Evolutionary conservation across 768 basidiomycete species (phyloP).

Genomic region (Arthromyces matolae): DNA sequence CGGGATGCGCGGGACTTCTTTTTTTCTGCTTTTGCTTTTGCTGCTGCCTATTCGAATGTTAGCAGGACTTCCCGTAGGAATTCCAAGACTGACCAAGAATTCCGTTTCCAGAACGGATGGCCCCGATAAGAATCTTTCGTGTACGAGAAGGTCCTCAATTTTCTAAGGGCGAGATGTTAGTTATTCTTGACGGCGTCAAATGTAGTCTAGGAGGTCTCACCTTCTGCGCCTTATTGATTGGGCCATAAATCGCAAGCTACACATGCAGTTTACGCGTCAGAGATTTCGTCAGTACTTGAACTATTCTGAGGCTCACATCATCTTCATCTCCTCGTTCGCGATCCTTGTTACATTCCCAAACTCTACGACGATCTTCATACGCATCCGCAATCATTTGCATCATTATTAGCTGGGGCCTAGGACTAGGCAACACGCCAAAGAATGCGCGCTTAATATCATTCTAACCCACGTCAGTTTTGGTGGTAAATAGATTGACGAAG

Average conservation of each 20-base stretch:
- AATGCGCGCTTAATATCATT: not conserved
- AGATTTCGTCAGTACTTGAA: no score
- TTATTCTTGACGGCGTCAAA: not conserved
- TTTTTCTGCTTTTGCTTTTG: no score
- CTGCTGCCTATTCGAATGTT: not conserved
- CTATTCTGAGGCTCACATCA: slow-evolving; percentile 5
- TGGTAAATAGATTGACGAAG: not conserved
- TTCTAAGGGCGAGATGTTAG: slow-evolving; percentile 6
- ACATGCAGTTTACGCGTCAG: not conserved
- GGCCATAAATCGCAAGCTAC: slow-evolving; percentile 13
- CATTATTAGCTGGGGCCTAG: slow-evolving; percentile 10
- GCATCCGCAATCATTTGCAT: slow-evolving; percentile 19
- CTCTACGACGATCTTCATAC: slow-evolving; percentile 13
- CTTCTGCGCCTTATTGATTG: slow-evolving; percentile 13
- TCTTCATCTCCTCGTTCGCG: slow-evolving; percentile 1
- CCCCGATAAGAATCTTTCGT: slow-evolving; percentile 10
- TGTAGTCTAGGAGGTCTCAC: no score
- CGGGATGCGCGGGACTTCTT: no score
- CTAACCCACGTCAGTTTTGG: not conserved
- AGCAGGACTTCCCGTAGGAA: no score
- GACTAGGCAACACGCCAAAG: slow-evolving; percentile 3
- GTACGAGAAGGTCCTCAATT: slow-evolving; percentile 12
- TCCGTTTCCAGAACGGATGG: not conserved
- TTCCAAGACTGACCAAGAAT: not conserved
- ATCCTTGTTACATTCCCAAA: slow-evolving; percentile 13